Percentiles rank a stretch among this genome's conserved stretches.
phyloP scores from a whole-genome alignment of 202 grass and related monocot genomes.

The Carex arenaria region DNA sequence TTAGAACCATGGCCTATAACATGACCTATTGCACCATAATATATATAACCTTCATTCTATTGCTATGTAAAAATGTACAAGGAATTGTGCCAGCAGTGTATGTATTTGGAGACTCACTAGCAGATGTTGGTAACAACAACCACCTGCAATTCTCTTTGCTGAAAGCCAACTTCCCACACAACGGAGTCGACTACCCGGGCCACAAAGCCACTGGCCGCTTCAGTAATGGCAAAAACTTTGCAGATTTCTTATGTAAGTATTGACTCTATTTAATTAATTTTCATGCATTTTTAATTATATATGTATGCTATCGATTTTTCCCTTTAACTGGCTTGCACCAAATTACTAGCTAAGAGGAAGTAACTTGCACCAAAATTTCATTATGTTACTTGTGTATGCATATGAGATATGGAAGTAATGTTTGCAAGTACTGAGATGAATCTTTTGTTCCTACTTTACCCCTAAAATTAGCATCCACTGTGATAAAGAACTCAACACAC shows the following conservation, averaged over 20 bases:
- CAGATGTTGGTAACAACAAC: conserved; percentile 52
- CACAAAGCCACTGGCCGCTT: conserved; percentile 38
- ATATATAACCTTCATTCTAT: not conserved
- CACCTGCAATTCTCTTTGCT: conserved; percentile 16
- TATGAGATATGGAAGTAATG: not conserved
- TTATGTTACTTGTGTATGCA: not conserved
- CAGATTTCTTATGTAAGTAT: conserved; percentile 37
- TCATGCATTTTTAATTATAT: not conserved
- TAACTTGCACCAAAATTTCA: not conserved
- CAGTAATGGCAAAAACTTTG: conserved; percentile 39
- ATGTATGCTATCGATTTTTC: not conserved
- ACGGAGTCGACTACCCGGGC: conserved; percentile 35
- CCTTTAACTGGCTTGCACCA: not conserved
- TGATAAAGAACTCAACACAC: not conserved
- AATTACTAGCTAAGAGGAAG: not conserved
- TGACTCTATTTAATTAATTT: not conserved
- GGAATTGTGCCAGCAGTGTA: conserved; percentile 29
- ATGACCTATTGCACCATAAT: not conserved
- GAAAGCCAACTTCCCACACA: conserved; percentile 41
- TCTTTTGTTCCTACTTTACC: not conserved
- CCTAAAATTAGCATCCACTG: not conserved
- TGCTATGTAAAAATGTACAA: conserved; percentile 3
- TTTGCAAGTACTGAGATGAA: not conserved
- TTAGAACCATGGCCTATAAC: not conserved
- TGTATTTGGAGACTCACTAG: conserved; percentile 47